Evolutionary conservation across 768 basidiomycete species (phyloP).

Genomic region (Pisolithus microcarpus): DNA sequence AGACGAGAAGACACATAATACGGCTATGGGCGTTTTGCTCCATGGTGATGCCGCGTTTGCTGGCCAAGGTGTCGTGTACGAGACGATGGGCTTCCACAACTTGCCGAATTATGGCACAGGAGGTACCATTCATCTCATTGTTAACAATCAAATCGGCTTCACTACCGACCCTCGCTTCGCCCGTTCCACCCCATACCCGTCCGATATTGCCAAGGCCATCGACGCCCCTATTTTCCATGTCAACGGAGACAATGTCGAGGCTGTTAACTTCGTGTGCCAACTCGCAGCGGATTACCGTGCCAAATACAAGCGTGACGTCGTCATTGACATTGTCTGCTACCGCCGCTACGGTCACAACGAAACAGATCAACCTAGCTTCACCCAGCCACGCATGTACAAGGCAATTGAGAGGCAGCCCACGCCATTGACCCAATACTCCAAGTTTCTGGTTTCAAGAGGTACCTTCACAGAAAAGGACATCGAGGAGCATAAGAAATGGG

Average conservation of each 20-base stretch:
- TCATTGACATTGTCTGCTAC: constrained; percentile 98
- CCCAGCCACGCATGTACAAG: constrained; percentile 98
- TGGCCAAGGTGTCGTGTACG: constrained; percentile 97
- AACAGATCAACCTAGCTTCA: constrained; percentile 97
- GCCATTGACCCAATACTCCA: constrained; percentile 84
- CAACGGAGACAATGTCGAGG: constrained; percentile 97
- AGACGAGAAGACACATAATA: constrained; percentile 71
- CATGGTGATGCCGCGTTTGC: constrained; percentile 99
- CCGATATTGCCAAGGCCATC: constrained; percentile 97
- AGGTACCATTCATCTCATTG: constrained; percentile 95
- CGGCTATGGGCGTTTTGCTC: constrained; percentile 91
- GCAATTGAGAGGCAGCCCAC: constrained; percentile 93
- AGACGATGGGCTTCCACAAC: constrained; percentile 98
- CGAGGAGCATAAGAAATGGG: constrained; percentile 98
- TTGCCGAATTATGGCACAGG: constrained; percentile 95
- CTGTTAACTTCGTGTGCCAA: constrained; percentile 97
- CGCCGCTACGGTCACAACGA: constrained; percentile 99
- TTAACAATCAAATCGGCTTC: constrained; percentile 99
- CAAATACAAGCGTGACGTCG: constrained; percentile 98
- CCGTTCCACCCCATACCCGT: constrained; percentile 95
- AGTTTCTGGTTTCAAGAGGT: constrained; percentile 81
- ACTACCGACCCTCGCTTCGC: constrained; percentile 97
- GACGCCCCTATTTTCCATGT: constrained; percentile 99
- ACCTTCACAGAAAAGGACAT: constrained; percentile 96
- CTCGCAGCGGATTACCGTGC: constrained; percentile 97